These are phyloP conservation scores for Clarkia xantiana DNA, from an alignment of 345 rosid species.

Conservation along the genomic window DNA sequence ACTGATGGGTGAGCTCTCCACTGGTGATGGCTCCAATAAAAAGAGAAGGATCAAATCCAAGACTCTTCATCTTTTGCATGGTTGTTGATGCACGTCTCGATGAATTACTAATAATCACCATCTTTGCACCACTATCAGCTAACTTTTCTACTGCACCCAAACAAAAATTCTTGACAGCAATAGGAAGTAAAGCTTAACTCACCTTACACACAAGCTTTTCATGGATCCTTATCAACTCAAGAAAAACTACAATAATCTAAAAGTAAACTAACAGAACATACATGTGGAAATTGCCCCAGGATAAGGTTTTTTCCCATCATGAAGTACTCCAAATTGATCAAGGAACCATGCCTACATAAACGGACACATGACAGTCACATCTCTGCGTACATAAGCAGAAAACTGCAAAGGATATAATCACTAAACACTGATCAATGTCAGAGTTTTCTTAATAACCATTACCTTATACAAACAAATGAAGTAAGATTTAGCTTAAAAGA, in stretches of 20 bases:
- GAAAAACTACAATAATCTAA: background rate
- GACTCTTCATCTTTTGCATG: conserved; percentile 54
- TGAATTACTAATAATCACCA: conserved; percentile 81
- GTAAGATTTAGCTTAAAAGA: no score
- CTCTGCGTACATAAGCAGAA: background rate
- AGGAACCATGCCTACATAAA: conserved; percentile 70
- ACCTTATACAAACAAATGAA: no score
- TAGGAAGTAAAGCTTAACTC: conserved; percentile 4
- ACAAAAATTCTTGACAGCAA: conserved; percentile 6
- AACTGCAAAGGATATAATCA: background rate
- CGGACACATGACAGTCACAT: background rate
- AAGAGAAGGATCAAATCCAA: conserved; percentile 88
- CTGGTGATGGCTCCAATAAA: conserved; percentile 85
- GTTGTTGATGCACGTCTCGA: conserved; percentile 84
- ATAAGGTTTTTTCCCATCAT: conserved; percentile 82
- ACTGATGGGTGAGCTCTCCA: conserved; percentile 81
- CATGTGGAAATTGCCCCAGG: conserved; percentile 81
- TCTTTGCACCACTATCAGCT: conserved; percentile 57
- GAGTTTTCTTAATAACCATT: no score
- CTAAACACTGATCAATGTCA: background rate
- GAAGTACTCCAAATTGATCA: conserved; percentile 97
- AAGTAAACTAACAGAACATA: conserved; percentile 28
- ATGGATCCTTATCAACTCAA: background rate
- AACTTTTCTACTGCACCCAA: conserved; percentile 56
- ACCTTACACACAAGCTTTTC: background rate